Conservation (phyloP, 371 early-diverging fungal species). For the Lichtheimia ornata region DNA sequence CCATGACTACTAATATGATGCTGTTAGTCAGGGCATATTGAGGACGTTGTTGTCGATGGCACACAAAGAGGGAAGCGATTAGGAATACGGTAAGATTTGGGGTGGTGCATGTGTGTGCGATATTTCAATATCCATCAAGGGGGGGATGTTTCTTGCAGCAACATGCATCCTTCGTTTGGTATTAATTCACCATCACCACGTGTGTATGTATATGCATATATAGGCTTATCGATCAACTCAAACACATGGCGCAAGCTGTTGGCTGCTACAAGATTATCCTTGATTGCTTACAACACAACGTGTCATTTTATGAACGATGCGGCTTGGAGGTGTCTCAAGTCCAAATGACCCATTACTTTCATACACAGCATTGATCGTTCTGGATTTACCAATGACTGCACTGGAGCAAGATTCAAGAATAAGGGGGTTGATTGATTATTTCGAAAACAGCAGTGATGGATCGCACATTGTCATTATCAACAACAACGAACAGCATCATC, state of each 20-base stretch:
- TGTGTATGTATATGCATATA: not conserved
- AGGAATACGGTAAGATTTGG: conserved; percentile 43
- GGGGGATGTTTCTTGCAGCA: no score
- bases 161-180: no score
- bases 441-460: no score
- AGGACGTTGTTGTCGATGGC: conserved; percentile 90
- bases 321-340: conserved; percentile 83
- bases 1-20: not conserved
- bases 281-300: conserved; percentile 86
- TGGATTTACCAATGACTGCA: no score
- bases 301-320: conserved; percentile 93
- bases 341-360: conserved; percentile 79
- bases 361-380: conserved; percentile 4
- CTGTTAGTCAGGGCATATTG: conserved; percentile 67
- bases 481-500: no score
- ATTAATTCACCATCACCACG: no score
- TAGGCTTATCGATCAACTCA: conserved; percentile 65
- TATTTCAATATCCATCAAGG: no score
- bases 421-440: no score
- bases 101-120: not conserved
- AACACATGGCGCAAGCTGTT: conserved; percentile 49
- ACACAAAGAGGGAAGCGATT: conserved; percentile 87
- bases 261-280: conserved; percentile 82
- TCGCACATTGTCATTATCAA: no score
- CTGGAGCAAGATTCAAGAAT: no score